Base-by-base conservation (phyloP, 2,329 filamentous ascomycete genomes). In the Aspergillus ibericus region DNA sequence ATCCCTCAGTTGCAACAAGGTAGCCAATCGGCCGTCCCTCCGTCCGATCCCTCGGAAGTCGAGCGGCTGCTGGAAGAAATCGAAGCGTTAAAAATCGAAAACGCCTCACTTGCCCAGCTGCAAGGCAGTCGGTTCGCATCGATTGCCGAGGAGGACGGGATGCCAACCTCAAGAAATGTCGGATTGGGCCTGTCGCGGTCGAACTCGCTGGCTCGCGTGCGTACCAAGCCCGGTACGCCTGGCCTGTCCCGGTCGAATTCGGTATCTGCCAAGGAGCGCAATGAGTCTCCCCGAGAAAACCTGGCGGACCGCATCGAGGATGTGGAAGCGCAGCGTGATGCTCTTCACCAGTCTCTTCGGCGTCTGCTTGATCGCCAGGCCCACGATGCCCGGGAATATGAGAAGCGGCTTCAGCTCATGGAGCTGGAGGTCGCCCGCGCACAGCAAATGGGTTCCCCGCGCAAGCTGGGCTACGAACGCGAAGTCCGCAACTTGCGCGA, bases 241-340 rank as follows among this genome's bases (percentile, higher is more conserved):
- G 73, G 65, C 67, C 70, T 68, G 55, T 78, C 85, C 8, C 81
- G 89, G 61, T 88, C 88, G 7, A 76, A 79, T 51, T 83, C 82
- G 0, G 75, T 81, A 7, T 73, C 71, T 54, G 73, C 67, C 80
- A 88, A 80, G 56, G 80, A 80, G 70, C 73, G 75, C 4, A 34
- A 32, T 69, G 84, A 90, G 66, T 29, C 44, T n/a, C 86, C 85
- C 4, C 82, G 87, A 55, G 90, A 93, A 55, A 83, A 85, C 10
- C 76, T 93, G 15, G 85, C 88, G 1, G 92, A 96, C 65, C 85
- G 90, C 29, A 82, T 96, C 16, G 96, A 96, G 75, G 93, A 98
- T 64, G 88, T 97, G 10, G 93, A 98, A 76, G 88, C 91, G 44
- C 95, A 99, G 77, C 86, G 95, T 48, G 93, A 99, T 75, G 93